Evolutionary conservation across 1,284 basidiomycete genomes (phyloP).

Genomic region (Cerioporus squamosus): DNA sequence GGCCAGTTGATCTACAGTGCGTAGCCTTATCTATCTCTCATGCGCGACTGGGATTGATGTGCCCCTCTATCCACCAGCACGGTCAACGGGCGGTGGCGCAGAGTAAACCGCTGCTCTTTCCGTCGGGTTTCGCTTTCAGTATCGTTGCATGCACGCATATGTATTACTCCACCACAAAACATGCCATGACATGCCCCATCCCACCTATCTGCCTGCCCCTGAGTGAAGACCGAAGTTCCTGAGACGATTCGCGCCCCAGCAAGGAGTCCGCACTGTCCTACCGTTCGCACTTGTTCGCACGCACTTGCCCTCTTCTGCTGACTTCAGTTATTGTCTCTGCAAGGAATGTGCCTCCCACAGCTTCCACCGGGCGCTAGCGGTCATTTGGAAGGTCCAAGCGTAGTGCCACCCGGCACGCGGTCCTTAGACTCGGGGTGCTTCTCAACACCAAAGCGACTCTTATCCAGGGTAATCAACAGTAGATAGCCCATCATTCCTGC

Average conservation of each 20-base stretch:
- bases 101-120: conserved; percentile 51
- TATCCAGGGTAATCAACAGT: neutral
- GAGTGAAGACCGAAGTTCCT: neutral
- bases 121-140: conserved; percentile 32
- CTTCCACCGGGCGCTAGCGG: neutral
- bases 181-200: conserved; percentile 34
- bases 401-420: too few species aligned
- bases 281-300: neutral
- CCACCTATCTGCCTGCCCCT: conserved; percentile 4
- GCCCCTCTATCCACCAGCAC: conserved; percentile 44
- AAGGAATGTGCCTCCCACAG: neutral
- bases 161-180: conserved; percentile 35
- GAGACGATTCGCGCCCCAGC: neutral
- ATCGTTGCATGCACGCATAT: conserved; percentile 33
- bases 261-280: conserved; percentile 6
- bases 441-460: neutral
- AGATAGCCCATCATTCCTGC: neutral
- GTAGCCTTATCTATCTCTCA: conserved; percentile 38
- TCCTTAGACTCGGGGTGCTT: too few species aligned
- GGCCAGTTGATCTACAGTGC: conserved; percentile 93
- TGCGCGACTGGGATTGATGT: conserved; percentile 13
- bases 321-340: neutral
- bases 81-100: conserved; percentile 57
- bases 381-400: too few species aligned
- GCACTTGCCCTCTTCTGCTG: neutral